These are phyloP conservation scores for Trichoderma sp. DNA, from an alignment of 2,329 filamentous ascomycete genomes.

Conservation along the genomic window DNA sequence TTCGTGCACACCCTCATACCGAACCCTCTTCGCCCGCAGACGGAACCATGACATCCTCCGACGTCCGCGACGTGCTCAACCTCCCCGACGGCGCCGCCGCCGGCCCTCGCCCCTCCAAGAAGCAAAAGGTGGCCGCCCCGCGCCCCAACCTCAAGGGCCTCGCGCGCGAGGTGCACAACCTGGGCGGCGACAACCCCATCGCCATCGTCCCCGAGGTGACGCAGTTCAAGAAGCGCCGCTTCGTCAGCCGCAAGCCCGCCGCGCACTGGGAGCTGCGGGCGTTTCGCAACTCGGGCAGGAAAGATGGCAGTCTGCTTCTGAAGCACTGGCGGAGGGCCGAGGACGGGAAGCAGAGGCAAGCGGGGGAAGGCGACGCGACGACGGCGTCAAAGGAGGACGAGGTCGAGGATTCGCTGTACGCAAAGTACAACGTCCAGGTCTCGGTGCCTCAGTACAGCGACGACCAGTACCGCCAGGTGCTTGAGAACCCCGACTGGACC, in stretches of 20 bases:
- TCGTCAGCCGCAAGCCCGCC: conserved; percentile 58
- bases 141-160: conserved; percentile 64
- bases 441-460: conserved; percentile 80
- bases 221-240: conserved; percentile 61
- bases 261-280: conserved; percentile 66
- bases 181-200: conserved; percentile 68
- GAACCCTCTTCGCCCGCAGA: neutral
- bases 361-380: conserved; percentile 35
- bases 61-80: conserved; percentile 87
- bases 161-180: conserved; percentile 65
- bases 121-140: conserved; percentile 68
- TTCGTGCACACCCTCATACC: neutral
- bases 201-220: conserved; percentile 64
- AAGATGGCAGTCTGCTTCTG: conserved; percentile 67
- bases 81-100: conserved; percentile 61
- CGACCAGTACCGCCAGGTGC: conserved; percentile 77
- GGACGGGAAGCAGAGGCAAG: conserved; percentile 44
- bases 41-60: conserved; percentile 67
- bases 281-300: conserved; percentile 78
- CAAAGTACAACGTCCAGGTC: conserved; percentile 85
- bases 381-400: conserved; percentile 36
- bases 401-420: conserved; percentile 67
- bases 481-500: conserved; percentile 79
- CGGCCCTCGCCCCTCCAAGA: conserved; percentile 66
- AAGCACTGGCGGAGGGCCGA: conserved; percentile 76